Percentiles rank a stretch among this genome's conserved stretches.
These are phyloP conservation scores for Arachis stenosperma DNA, from an alignment of 306 rosid species.

Conservation along the genomic window DNA sequence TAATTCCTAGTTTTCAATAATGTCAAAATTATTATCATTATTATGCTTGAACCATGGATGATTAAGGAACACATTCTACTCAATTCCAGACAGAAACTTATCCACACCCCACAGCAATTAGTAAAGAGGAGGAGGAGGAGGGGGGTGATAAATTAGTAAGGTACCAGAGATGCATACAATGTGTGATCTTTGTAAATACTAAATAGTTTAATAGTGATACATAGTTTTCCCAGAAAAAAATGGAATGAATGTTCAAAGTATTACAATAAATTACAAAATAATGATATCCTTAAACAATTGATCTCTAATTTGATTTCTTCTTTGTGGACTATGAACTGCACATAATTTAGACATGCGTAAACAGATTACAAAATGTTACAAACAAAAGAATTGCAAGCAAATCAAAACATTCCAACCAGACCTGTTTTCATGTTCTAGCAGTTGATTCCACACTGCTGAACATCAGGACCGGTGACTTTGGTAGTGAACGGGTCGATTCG, in stretches of 20 bases:
- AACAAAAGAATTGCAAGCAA: conserved; percentile 37
- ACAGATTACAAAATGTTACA: conserved; percentile 22
- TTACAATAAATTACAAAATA: conserved; percentile 35
- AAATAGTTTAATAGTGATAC: conserved; percentile 29
- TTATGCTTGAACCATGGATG: too few relatives aligned
- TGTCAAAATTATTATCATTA: too few relatives aligned
- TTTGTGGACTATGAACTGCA: conserved; percentile 47
- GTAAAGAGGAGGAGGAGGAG: too few relatives aligned
- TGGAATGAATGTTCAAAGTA: conserved; percentile 34
- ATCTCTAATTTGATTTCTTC: conserved; percentile 40
- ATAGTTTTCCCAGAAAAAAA: conserved; percentile 26
- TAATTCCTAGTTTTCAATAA: too few relatives aligned
- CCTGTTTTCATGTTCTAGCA: conserved; percentile 53
- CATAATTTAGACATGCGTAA: conserved; percentile 41
- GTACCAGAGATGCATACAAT: conserved; percentile 23
- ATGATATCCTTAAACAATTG: conserved; percentile 34
- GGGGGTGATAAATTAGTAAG: neutral
- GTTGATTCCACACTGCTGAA: conserved; percentile 84
- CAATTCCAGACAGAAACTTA: too few relatives aligned
- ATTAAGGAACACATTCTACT: too few relatives aligned
- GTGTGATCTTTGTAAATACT: conserved; percentile 32
- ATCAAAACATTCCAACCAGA: conserved; percentile 29
- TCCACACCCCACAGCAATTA: too few relatives aligned
- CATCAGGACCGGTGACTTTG: conserved; percentile 74
- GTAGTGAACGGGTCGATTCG: conserved; percentile 81